phyloP scores from a whole-genome alignment of 495 filamentous ascomycete species.

The Chlorociboria aeruginascens region DNA sequence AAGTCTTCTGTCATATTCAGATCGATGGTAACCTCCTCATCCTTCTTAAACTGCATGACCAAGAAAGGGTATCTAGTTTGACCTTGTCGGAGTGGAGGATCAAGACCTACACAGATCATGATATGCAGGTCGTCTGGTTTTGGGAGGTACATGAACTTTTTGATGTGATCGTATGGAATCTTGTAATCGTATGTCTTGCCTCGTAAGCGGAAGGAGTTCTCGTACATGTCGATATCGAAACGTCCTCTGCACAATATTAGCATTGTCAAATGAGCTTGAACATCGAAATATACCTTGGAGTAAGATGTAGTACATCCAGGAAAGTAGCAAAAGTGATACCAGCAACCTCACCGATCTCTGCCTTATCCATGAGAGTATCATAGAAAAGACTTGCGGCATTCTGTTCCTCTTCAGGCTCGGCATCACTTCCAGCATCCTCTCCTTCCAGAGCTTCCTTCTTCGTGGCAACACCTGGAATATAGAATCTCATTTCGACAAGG shows the following conservation, averaged over 20 bases:
- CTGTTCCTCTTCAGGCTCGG: conserved; percentile 67
- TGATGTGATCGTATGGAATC: conserved; percentile 93
- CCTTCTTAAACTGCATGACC: conserved; percentile 98
- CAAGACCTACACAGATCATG: conserved; percentile 88
- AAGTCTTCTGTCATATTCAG: conserved; percentile 91
- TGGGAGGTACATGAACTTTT: conserved; percentile 96
- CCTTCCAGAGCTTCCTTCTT: conserved; percentile 72
- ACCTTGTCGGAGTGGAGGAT: conserved; percentile 91
- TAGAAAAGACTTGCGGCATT: conserved; percentile 94
- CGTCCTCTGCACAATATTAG: conserved; percentile 62
- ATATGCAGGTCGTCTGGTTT: conserved; percentile 95
- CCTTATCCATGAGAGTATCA: conserved; percentile 95
- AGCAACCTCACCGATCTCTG: conserved; percentile 96
- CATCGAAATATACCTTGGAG: conserved; percentile 59
- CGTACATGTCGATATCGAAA: conserved; percentile 99
- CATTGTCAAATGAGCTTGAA: conserved; percentile 5
- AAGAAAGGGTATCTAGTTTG: conserved; percentile 98
- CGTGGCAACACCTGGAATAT: conserved; percentile 84
- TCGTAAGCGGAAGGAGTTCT: conserved; percentile 89
- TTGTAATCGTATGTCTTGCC: conserved; percentile 99
- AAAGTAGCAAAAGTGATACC: conserved; percentile 97
- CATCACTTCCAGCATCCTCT: conserved; percentile 53
- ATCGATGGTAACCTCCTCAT: conserved; percentile 94
- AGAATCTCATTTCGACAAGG: conserved; percentile 96
- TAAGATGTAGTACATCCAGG: conserved; percentile 92